Evolutionary conservation across 1,284 basidiomycete genomes (phyloP), one percentile per base, ranked within the genome.

Genomic region (Phlebopus sp.): DNA sequence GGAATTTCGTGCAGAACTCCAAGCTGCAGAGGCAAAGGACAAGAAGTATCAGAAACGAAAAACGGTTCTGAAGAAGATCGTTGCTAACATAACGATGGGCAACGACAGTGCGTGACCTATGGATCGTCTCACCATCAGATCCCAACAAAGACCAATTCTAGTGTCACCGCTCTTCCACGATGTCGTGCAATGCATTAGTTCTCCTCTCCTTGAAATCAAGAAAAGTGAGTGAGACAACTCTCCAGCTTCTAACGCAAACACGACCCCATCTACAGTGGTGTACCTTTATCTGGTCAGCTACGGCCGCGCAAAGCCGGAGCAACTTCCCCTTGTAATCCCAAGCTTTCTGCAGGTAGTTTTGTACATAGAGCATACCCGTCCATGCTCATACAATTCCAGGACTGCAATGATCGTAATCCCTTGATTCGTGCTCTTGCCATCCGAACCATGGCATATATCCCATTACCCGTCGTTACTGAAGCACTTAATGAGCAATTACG

Each of bases 371-470:
- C 42, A 18, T 32, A 44, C 45, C 14, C 30, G 11, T 21, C 10
- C 23, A 5, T 29, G 9, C 49, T 43, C 31, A 51, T 14, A 44
- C 37, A 27, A 54, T 50, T 35, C 31, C 53, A 94, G 90, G 94
- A 97, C 66, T 94, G 90, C 59, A 86, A 87, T 62, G 92, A 96
- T 66, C 81, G 88, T 40, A 95, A 96, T 63, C 93, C 93, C 9
- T 82, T 96, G 46, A 90, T 96, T 50, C 87, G 94, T 18, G 93
- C 93, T 2, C 76, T 97, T 31, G 92, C 94, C 19, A 92, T 97
- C 60, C 86, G 93, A 30, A 97, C 93, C 17, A 96, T 97, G 93
- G 94, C 93, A 17, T 96, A 95, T 65, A 96, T 97, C 58, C 87
- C 90, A 34, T 85, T 92, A 38, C 84, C 90, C 8, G 75, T 84